Conservation (phyloP, 352 stramenopile species). For the Globisporangium spiculum region DNA sequence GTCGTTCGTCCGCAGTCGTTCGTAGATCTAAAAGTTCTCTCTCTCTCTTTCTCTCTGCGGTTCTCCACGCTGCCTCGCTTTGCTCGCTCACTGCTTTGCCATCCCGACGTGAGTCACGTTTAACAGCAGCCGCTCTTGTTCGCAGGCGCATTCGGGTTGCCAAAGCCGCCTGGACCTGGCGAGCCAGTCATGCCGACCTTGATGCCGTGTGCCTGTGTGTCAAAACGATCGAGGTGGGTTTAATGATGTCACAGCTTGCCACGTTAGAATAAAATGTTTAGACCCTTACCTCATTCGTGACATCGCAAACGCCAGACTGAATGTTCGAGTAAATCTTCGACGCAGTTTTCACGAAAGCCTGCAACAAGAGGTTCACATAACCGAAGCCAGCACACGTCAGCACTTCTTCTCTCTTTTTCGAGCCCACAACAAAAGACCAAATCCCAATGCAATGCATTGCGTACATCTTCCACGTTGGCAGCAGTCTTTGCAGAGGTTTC, state of each 20-base stretch:
- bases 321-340: slow-evolving; percentile 97
- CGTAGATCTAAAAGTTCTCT: slow-evolving; percentile 1
- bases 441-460: neutral
- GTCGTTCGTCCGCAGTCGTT: neutral
- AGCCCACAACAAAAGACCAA: neutral
- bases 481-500: slow-evolving; percentile 99
- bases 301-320: slow-evolving; percentile 92
- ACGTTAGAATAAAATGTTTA: neutral
- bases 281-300: slow-evolving; percentile 88
- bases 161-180: slow-evolving; percentile 70
- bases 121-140: slow-evolving; percentile 81
- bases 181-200: slow-evolving; percentile 88
- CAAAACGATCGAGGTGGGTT: neutral
- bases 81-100: neutral
- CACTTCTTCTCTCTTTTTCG: neutral
- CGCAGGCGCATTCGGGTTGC: slow-evolving; percentile 65
- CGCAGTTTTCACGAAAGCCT: slow-evolving; percentile 95
- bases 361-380: neutral
- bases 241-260: neutral
- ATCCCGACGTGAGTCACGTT: slow-evolving; percentile 9
- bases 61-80: neutral
- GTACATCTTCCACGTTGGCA: slow-evolving; percentile 97
- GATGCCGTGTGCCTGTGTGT: slow-evolving; percentile 74
- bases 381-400: neutral
- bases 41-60: neutral